These are phyloP conservation scores for Testicularia cyperi DNA, from an alignment of 1,284 basidiomycete species.

Conservation along the genomic window DNA sequence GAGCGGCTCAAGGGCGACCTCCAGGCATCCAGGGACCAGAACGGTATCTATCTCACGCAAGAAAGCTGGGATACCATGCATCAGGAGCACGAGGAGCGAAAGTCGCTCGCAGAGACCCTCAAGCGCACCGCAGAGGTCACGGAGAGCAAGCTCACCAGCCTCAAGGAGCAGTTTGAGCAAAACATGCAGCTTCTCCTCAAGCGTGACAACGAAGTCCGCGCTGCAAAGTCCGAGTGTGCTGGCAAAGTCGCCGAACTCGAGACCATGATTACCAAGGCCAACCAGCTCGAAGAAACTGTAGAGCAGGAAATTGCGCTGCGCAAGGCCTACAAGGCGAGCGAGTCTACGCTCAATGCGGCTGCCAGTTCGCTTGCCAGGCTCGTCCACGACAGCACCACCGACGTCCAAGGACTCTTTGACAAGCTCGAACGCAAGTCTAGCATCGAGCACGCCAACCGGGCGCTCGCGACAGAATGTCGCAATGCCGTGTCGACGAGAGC, in stretches of 20 bases:
- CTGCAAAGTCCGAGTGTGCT: constrained; percentile 37
- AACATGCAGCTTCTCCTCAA: constrained; percentile 55
- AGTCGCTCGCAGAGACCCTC: constrained; percentile 42
- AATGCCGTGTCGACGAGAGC: constrained; percentile 66
- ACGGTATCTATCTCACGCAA: constrained; percentile 52
- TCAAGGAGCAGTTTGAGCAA: constrained; percentile 59
- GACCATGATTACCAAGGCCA: constrained; percentile 27
- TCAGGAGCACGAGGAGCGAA: constrained; percentile 42
- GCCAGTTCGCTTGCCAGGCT: constrained; percentile 72
- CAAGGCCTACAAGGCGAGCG: constrained; percentile 75
- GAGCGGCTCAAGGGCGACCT: constrained; percentile 89
- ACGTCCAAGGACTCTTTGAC: constrained; percentile 74
- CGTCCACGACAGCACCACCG: constrained; percentile 70
- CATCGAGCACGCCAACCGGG: constrained; percentile 70
- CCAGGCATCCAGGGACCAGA: constrained; percentile 61
- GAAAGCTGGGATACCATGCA: constrained; percentile 51
- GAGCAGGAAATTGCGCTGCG: constrained; percentile 66
- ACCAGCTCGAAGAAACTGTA: constrained; percentile 27
- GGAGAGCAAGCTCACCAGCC: constrained; percentile 48
- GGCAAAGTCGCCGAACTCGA: constrained; percentile 41
- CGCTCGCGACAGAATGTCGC: constrained; percentile 69
- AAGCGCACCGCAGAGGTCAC: constrained; percentile 49
- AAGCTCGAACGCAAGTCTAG: constrained; percentile 80
- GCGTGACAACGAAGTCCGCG: constrained; percentile 45
- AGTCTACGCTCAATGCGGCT: constrained; percentile 71